Evolutionary conservation across 768 basidiomycete genomes (phyloP).

Genomic region (Saitozyma sp.): DNA sequence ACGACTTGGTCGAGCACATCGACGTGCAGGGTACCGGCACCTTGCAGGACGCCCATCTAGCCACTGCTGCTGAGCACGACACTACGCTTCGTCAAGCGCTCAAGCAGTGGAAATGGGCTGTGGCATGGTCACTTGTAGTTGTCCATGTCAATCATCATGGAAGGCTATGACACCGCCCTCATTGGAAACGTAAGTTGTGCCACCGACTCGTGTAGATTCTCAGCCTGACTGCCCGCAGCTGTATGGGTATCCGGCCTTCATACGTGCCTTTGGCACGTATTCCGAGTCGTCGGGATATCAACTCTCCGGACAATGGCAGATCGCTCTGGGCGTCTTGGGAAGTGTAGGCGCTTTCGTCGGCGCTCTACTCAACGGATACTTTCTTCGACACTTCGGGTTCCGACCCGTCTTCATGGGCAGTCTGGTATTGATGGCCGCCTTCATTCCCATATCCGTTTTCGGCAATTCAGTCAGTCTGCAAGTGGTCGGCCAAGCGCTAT

Average conservation of each 20-base stretch:
- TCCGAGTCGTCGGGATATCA: too few relatives aligned
- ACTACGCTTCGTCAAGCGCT: slow-evolving; percentile 42
- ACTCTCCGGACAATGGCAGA: slow-evolving; percentile 3
- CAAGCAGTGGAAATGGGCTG: slow-evolving; percentile 42
- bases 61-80: too few relatives aligned
- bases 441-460: slow-evolving; percentile 20
- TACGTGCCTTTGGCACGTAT: slow-evolving; percentile 14
- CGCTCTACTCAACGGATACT: neutral
- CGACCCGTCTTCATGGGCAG: too few relatives aligned
- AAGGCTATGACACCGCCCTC: slow-evolving; percentile 35
- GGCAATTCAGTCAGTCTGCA: slow-evolving; percentile 12
- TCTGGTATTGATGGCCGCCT: neutral
- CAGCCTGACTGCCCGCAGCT: too few relatives aligned
- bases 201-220: too few relatives aligned
- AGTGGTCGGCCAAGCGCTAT: slow-evolving; percentile 14
- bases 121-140: slow-evolving; percentile 45
- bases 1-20: too few relatives aligned
- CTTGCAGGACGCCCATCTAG: too few relatives aligned
- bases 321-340: neutral
- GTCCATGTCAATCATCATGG: slow-evolving; percentile 38
- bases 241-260: too few relatives aligned
- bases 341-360: neutral
- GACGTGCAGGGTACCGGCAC: too few relatives aligned
- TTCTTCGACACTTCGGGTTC: neutral
- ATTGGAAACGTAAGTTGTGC: slow-evolving; percentile 25